These are phyloP conservation scores for Ophiostoma novo-ulmi DNA, from an alignment of 2,329 filamentous ascomycete genomes.

Conservation along the genomic window DNA sequence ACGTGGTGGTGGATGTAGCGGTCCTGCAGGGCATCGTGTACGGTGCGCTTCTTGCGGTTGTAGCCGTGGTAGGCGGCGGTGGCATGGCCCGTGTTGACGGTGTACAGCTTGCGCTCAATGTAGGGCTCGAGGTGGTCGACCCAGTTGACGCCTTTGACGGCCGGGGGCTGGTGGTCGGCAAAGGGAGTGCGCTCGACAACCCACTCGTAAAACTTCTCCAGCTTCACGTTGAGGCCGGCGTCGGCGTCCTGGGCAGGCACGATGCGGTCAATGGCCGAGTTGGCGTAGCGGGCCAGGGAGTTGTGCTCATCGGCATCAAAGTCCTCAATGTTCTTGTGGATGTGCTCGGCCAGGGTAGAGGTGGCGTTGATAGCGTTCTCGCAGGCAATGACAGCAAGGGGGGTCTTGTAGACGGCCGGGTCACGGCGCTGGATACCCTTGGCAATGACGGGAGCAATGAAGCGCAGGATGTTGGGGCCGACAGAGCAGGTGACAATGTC, in stretches of 20 bases:
- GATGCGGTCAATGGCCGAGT: slow-evolving; percentile 97
- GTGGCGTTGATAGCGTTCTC: slow-evolving; percentile 97
- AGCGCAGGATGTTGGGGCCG: slow-evolving; percentile 91
- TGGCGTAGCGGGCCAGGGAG: slow-evolving; percentile 81
- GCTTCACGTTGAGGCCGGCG: slow-evolving; percentile 81
- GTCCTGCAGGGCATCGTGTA: slow-evolving; percentile 84
- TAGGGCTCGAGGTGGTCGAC: slow-evolving; percentile 87
- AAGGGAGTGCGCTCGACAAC: slow-evolving; percentile 88
- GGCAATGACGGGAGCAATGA: slow-evolving; percentile 91
- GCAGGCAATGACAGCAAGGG: slow-evolving; percentile 89
- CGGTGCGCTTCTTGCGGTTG: slow-evolving; percentile 76
- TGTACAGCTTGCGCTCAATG: slow-evolving; percentile 99
- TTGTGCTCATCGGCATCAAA: slow-evolving; percentile 63
- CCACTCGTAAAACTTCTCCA: slow-evolving; percentile 99
- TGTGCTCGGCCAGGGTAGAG: slow-evolving; percentile 75
- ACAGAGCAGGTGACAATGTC: slow-evolving; percentile 96
- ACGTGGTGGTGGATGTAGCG: slow-evolving; percentile 75
- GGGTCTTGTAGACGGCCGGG: slow-evolving; percentile 52
- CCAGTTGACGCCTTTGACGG: slow-evolving; percentile 86
- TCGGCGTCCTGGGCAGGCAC: slow-evolving; percentile 82
- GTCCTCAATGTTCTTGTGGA: slow-evolving; percentile 68
- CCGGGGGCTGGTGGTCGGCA: slow-evolving; percentile 59
- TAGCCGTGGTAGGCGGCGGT: slow-evolving; percentile 95
- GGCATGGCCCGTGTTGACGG: slow-evolving; percentile 96
- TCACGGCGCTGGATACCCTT: slow-evolving; percentile 78